These are phyloP conservation scores for Eucalyptus shirleyi DNA, from an alignment of 345 rosid genomes.

Conservation along the genomic window DNA sequence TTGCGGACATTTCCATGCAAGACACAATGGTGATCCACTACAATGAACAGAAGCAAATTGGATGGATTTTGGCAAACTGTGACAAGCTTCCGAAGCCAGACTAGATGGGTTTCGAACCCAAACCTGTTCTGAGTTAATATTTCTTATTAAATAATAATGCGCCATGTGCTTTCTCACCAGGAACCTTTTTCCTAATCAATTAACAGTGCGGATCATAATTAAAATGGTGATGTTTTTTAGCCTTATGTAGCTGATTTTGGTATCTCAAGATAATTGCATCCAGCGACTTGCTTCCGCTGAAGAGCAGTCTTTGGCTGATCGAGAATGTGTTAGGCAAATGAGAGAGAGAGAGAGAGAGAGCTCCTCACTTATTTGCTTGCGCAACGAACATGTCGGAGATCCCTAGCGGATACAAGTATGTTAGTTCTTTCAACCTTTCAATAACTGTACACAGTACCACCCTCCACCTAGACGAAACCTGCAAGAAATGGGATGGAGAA, in stretches of 20 bases:
- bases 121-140: not conserved
- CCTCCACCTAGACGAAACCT: not conserved
- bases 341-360: not conserved
- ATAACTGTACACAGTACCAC: not conserved
- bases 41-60: slow-evolving; percentile 57
- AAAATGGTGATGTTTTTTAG: slow-evolving; percentile 15
- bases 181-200: not conserved
- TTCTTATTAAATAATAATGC: not conserved
- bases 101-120: slow-evolving; percentile 64
- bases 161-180: slow-evolving; percentile 2
- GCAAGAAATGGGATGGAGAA: not conserved
- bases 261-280: not conserved
- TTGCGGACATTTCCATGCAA: slow-evolving; percentile 20
- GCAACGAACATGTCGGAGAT: not conserved
- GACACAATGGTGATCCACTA: slow-evolving; percentile 57
- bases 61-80: slow-evolving; percentile 53
- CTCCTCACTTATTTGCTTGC: not conserved
- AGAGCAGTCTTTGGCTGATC: not conserved
- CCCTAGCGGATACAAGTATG: not conserved
- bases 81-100: slow-evolving; percentile 44
- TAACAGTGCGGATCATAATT: slow-evolving; percentile 30
- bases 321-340: not conserved
- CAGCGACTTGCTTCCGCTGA: not conserved
- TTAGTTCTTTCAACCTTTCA: not conserved
- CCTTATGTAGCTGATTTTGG: slow-evolving; percentile 1